Conservation (phyloP, 2,329 filamentous ascomycete genomes). For the Drechmeria coniospora region DNA sequence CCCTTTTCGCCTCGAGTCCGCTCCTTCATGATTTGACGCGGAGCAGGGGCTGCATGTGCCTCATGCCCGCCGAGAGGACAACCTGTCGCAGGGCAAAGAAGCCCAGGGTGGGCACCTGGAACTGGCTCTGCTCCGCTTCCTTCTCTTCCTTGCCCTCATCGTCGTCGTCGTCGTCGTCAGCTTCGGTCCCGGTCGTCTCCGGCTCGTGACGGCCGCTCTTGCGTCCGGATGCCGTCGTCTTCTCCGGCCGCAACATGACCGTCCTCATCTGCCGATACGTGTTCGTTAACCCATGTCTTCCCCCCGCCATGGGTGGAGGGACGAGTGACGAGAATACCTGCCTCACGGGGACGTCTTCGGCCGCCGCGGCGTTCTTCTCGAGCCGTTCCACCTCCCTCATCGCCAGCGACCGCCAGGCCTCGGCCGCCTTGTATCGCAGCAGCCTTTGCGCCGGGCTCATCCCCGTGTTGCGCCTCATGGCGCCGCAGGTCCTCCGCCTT, state of each 20-base stretch:
- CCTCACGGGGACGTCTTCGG: conserved; percentile 1
- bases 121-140: conserved; percentile 6
- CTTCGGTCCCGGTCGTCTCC: neutral
- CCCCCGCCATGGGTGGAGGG: too few species aligned
- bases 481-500: neutral
- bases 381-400: conserved; percentile 13
- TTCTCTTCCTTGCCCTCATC: conserved; percentile 1
- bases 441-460: conserved; percentile 25
- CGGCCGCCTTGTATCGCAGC: conserved; percentile 25
- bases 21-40: neutral
- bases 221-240: neutral
- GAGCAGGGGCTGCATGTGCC: conserved; percentile 10
- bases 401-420: conserved; percentile 22
- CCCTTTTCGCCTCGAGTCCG: too few species aligned
- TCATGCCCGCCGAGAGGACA: conserved; percentile 15
- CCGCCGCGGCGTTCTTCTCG: conserved; percentile 5
- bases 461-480: conserved; percentile 6
- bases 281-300: neutral
- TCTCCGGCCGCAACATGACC: neutral
- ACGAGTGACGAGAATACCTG: neutral
- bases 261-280: neutral
- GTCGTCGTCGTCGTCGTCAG: conserved; percentile 5
- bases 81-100: conserved; percentile 14
- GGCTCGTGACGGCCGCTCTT: neutral
- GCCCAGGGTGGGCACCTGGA: conserved; percentile 11